Conservation (phyloP, 2,329 filamentous ascomycete species). For the Aspergillus sp. region DNA sequence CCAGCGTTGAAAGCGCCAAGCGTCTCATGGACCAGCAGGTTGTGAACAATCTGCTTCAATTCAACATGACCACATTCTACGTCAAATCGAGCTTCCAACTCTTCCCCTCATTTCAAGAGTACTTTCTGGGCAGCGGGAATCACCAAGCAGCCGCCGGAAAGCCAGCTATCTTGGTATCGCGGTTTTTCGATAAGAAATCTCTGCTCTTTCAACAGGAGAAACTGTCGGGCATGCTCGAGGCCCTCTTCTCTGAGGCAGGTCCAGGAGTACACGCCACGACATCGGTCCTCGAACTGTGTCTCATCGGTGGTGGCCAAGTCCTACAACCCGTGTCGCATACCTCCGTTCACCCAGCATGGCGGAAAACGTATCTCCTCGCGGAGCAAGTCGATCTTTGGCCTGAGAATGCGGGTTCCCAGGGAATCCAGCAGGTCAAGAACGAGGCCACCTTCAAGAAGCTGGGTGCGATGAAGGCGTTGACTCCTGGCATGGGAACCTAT, state of each 20-base stretch:
- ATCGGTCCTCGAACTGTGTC: not conserved
- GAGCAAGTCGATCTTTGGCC: slow-evolving; percentile 3
- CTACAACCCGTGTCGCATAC: slow-evolving; percentile 4
- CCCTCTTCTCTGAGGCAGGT: not conserved
- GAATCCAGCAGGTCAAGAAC: slow-evolving; percentile 2
- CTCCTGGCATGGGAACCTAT: slow-evolving; percentile 12
- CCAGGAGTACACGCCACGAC: not conserved
- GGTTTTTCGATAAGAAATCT: not conserved
- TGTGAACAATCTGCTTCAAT: not conserved
- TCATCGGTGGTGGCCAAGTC: slow-evolving; percentile 9
- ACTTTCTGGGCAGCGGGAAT: not conserved
- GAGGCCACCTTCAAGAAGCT: slow-evolving; percentile 6
- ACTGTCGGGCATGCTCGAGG: not conserved
- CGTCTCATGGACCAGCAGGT: not conserved
- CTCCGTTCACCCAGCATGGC: slow-evolving; percentile 9
- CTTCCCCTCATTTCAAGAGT: slow-evolving; percentile 3
- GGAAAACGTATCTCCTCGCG: slow-evolving; percentile 4
- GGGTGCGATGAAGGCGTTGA: slow-evolving; percentile 12
- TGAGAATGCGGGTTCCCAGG: slow-evolving; percentile 1
- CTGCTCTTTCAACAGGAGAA: not conserved
- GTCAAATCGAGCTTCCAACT: slow-evolving; percentile 1
- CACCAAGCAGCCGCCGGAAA: not conserved
- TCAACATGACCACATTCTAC: slow-evolving; percentile 4
- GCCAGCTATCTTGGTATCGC: not conserved
- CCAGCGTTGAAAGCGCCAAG: not conserved